Percentiles rank a stretch among this genome's conserved stretches.
These are phyloP conservation scores for Corrigiola litoralis DNA, from an alignment of 179 eudicot genomes.

Conservation along the genomic window DNA sequence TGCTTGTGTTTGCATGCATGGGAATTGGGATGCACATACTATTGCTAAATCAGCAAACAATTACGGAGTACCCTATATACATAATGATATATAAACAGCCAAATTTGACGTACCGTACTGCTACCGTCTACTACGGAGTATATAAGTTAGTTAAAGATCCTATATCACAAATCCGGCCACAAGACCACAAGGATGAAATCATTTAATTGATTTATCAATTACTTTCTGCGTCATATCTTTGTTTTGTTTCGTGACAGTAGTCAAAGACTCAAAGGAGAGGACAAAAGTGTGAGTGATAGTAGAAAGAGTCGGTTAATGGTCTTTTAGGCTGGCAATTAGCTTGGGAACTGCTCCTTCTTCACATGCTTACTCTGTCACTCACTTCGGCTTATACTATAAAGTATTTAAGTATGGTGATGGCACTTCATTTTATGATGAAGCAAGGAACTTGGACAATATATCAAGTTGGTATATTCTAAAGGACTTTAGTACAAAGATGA, in stretches of 20 bases:
- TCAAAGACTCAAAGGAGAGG: slow-evolving; percentile 15
- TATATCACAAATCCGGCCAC: too few species aligned
- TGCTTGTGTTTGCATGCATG: too few species aligned
- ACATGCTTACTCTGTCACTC: slow-evolving; percentile 20
- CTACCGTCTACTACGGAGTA: background rate
- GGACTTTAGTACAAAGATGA: background rate
- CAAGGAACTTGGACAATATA: background rate
- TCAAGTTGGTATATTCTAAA: background rate
- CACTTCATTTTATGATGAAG: slow-evolving; percentile 6
- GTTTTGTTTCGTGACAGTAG: background rate
- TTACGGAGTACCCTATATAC: background rate
- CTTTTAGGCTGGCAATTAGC: slow-evolving; percentile 29
- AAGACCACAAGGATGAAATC: background rate
- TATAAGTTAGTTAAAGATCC: slow-evolving; percentile 4
- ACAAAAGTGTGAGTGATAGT: slow-evolving; percentile 7
- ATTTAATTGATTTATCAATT: background rate
- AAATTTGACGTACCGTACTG: background rate
- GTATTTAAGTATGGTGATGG: slow-evolving; percentile 5
- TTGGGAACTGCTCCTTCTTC: slow-evolving; percentile 20
- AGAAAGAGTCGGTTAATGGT: slow-evolving; percentile 18
- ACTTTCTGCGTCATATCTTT: background rate
- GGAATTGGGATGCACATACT: too few species aligned
- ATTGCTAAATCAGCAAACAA: too few species aligned
- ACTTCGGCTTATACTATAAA: background rate
- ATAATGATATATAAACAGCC: background rate